Evolutionary conservation across 2,329 filamentous ascomycete genomes (phyloP), one percentile per base, ranked within the genome.

Genomic region (Scedosporium boydii): DNA sequence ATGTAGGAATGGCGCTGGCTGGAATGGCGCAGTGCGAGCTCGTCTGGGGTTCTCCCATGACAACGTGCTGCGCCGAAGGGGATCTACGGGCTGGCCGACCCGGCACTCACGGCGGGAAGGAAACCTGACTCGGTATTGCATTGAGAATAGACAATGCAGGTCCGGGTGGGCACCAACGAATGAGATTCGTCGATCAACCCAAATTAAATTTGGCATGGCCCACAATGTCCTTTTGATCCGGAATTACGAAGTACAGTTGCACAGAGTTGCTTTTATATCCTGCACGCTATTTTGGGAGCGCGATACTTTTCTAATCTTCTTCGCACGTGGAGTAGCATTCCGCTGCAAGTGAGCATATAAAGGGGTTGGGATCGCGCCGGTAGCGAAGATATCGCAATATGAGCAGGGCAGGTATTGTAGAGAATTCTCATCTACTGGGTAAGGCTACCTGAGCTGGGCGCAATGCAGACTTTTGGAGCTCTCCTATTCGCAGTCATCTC

Each of bases 381-480:
- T 6, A 48, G 10, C 5, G 18, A 48, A 21, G 44, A 46, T 46
- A 16, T 48, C 18, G 5, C 5, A 48, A n/a, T 6, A 48, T 48
- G 14, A 46, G 44, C 44, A 46, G 16, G 44, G 44, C 14, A 12
- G 6, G 10, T 6, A 21, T 46, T 16, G 9, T 5, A 46, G 44
- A 46, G 44, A 18, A 46, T 46, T 53, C 9, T 51, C 16, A 18
- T 41, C 44, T 10, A 21, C n/a, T 21, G 10, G n/a, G 48, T 9
- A 29, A 29, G 27, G 27, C 27, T 29, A 29, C 27, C 27, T 29
- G 27, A 29, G 3, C 44, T 56, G 44, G 23, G 57, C 63, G 70
- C 67, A 59, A 73, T 75, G 73, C 74, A 71, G 68, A 63, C 69
- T 63, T 53, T 69, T 46, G 66, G 66, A 61, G 62, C 71, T 60